Conservation (phyloP, 805 yeast species). For the Starmerella powellii region DNA sequence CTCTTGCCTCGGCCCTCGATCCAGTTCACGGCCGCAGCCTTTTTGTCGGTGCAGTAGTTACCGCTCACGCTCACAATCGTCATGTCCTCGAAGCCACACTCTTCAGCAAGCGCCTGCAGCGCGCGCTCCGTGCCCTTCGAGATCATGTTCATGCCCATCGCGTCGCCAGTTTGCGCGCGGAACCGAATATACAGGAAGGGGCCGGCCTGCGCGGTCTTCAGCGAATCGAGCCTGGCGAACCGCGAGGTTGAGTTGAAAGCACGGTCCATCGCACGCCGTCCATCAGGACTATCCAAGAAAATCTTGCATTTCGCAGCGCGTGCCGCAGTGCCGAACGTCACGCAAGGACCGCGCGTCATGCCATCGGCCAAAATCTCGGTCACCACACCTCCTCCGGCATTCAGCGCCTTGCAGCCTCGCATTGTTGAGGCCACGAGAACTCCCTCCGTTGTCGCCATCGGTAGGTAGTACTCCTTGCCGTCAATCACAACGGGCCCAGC, state of each 20-base stretch:
- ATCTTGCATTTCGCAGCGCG: slow-evolving; percentile 91
- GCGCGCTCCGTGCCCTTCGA: slow-evolving; percentile 94
- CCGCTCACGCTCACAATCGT: slow-evolving; percentile 85
- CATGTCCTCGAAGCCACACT: slow-evolving; percentile 92
- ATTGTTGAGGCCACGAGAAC: slow-evolving; percentile 95
- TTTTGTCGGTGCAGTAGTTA: slow-evolving; percentile 94
- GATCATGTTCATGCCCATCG: slow-evolving; percentile 99
- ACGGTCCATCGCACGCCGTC: slow-evolving; percentile 64
- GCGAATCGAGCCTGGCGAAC: slow-evolving; percentile 84
- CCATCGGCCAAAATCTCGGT: slow-evolving; percentile 92
- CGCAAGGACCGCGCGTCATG: slow-evolving; percentile 99
- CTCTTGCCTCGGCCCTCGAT: slow-evolving; percentile 98
- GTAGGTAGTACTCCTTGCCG: slow-evolving; percentile 77
- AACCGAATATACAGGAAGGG: slow-evolving; percentile 77
- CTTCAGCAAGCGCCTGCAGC: slow-evolving; percentile 70
- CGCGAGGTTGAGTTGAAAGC: slow-evolving; percentile 95
- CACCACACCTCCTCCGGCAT: slow-evolving; percentile 90
- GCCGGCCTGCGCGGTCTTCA: slow-evolving; percentile 92
- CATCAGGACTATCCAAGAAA: slow-evolving; percentile 94
- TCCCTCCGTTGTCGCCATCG: slow-evolving; percentile 99
- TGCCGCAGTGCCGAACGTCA: slow-evolving; percentile 63
- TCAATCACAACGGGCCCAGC: slow-evolving; percentile 95
- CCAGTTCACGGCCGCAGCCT: slow-evolving; percentile 98
- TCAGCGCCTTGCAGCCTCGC: slow-evolving; percentile 98
- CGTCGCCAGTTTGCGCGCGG: slow-evolving; percentile 98